phyloP scores from a whole-genome alignment of 2,329 filamentous ascomycete genomes.

The Sporothrix curviconia region DNA sequence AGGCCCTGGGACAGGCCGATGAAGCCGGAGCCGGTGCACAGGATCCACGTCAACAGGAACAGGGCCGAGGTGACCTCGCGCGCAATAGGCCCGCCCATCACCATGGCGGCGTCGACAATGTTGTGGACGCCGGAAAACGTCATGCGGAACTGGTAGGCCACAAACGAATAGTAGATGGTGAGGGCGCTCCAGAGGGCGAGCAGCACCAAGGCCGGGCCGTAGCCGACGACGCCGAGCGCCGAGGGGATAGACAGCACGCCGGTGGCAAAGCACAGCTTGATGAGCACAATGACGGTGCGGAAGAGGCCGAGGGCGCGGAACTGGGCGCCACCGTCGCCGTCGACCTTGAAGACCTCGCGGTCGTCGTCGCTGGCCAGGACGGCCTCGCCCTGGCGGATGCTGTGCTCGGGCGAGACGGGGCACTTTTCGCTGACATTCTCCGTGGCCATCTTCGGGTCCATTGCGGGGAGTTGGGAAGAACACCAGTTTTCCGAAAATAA shows the following conservation, averaged over 20 bases:
- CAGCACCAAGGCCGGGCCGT: conserved; percentile 7
- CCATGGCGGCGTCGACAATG: conserved; percentile 49
- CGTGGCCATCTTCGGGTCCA: too few species aligned
- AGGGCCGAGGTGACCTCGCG: conserved; percentile 36
- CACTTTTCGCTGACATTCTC: conserved; percentile 4
- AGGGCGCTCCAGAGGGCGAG: conserved; percentile 70
- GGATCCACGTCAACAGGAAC: conserved; percentile 11
- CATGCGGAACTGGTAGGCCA: conserved; percentile 36
- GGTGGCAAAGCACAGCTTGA: conserved; percentile 39
- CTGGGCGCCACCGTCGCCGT: conserved; percentile 21
- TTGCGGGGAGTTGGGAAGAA: too few species aligned
- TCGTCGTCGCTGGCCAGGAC: conserved; percentile 11
- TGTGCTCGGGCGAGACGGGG: neutral
- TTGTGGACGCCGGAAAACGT: conserved; percentile 33
- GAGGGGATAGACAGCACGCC: conserved; percentile 55
- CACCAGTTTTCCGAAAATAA: too few species aligned
- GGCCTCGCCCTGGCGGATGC: neutral
- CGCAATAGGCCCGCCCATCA: conserved; percentile 45
- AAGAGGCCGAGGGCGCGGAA: conserved; percentile 41
- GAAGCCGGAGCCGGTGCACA: conserved; percentile 11
- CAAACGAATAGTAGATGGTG: conserved; percentile 52
- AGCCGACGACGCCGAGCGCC: conserved; percentile 69
- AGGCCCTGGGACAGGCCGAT: conserved; percentile 34
- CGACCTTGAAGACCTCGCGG: conserved; percentile 19
- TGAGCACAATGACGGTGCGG: conserved; percentile 41